Evolutionary conservation across 805 yeast species (phyloP), one percentile per base, ranked within the genome.

Genomic region (Barnettozyma pratensis): DNA sequence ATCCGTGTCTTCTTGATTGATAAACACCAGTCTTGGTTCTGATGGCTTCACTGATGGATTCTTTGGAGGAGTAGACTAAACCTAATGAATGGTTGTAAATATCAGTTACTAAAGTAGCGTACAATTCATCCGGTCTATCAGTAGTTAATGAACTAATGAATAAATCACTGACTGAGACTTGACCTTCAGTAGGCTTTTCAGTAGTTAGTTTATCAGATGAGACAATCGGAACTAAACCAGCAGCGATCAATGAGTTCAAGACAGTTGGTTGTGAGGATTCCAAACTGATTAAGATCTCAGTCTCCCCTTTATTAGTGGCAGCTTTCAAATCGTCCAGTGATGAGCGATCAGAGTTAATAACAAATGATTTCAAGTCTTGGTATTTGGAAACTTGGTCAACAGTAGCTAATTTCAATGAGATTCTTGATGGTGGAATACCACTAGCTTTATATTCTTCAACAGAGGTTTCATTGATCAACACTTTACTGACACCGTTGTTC

Each of bases 1-100:
- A 75, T 40, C 96, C 98, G 52, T 88, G 82, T 60, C 85, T 83
- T 59, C 99, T 83, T 7, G 97, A 88, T 67, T 86, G 97, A 68
- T 94, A 94, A 2, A 94, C 96, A 49, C 99, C 99, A 8, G 87
- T 81, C 44, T 80, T 77, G 26, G 87, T 84, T 51, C 79, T 80
- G 56, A 94, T 78, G 10, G 98, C 94, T 59, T 86, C 91, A 40
- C 77, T 69, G 59, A 94, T 81, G 34, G 96, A 87, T 57, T 85
- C 90, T 39, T 68, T 68, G 0, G 96, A 88, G 0, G 98, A 92
- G 70, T 90, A 94, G 8, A 92, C 97, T 30, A 92, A 75, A 5
- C 99, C 99, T 45, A 94, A 73, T 1, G 91, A 81, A 49, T 83
- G 83, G 50, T 87, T 82, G 48, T 81, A 72, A 35, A 64, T 56